Conservation (phyloP, 495 filamentous ascomycete species). For the Penicillium chermesinum region DNA sequence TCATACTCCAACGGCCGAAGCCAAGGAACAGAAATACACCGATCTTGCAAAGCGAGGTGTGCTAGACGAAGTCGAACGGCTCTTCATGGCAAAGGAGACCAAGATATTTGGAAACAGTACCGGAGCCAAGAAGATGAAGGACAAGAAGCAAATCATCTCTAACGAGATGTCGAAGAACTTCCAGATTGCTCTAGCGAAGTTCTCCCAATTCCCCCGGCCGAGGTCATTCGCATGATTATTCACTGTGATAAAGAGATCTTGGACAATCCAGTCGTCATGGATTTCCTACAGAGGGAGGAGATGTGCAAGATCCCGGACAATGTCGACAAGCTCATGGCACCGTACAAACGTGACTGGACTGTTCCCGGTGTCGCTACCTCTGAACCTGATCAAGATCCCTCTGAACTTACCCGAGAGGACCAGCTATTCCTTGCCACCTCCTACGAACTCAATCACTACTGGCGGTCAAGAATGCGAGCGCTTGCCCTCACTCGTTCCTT, state of each 20-base stretch:
- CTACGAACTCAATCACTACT: conserved; percentile 95
- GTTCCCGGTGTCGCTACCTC: conserved; percentile 76
- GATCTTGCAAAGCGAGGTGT: conserved; percentile 91
- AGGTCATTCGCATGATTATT: conserved; percentile 86
- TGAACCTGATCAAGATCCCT: conserved; percentile 79
- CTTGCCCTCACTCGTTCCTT: conserved; percentile 78
- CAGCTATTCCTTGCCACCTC: conserved; percentile 92
- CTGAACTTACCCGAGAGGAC: conserved; percentile 86
- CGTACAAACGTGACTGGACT: conserved; percentile 95
- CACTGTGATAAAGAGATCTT: conserved; percentile 90
- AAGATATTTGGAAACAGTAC: conserved; percentile 70
- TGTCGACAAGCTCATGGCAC: conserved; percentile 81
- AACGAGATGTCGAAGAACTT: conserved; percentile 87
- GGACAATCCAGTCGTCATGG: conserved; percentile 93
- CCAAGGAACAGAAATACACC: conserved; percentile 89
- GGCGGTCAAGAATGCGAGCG: conserved; percentile 94
- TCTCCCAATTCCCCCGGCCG: conserved; percentile 70
- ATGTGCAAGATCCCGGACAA: conserved; percentile 90
- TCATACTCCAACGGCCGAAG: conserved; percentile 73
- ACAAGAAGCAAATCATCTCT: conserved; percentile 96
- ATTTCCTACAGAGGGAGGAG: conserved; percentile 89
- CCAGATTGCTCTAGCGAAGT: conserved; percentile 89
- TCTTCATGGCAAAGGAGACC: conserved; percentile 97
- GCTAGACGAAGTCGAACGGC: conserved; percentile 91
- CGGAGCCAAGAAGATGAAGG: conserved; percentile 63